phyloP scores from a whole-genome alignment of 768 basidiomycete species.

The Crucibulum laeve region DNA sequence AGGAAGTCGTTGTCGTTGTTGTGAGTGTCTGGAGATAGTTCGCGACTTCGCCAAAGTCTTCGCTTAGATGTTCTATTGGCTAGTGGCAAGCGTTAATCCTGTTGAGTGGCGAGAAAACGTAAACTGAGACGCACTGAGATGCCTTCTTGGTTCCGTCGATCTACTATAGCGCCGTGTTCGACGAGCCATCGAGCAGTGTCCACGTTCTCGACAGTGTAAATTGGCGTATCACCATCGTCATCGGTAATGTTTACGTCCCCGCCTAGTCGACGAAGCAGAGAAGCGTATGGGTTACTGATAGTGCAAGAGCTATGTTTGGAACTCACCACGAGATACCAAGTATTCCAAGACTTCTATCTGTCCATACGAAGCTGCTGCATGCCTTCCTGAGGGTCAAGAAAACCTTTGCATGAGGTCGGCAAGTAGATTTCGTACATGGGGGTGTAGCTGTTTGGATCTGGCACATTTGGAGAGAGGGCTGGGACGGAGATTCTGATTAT shows the following conservation, averaged over 20 bases:
- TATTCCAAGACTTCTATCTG: slow-evolving; percentile 74
- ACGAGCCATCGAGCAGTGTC: slow-evolving; percentile 77
- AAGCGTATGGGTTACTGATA: slow-evolving; percentile 5
- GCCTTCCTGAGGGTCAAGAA: slow-evolving; percentile 43
- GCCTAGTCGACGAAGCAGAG: slow-evolving; percentile 35
- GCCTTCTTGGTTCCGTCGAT: slow-evolving; percentile 65
- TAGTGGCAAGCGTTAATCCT: background rate
- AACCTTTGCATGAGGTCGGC: slow-evolving; percentile 8
- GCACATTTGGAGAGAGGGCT: slow-evolving; percentile 66
- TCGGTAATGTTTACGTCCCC: slow-evolving; percentile 87
- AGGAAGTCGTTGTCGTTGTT: slow-evolving; percentile 14
- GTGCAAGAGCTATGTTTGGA: slow-evolving; percentile 5
- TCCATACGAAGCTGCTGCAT: slow-evolving; percentile 92
- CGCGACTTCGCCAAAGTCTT: slow-evolving; percentile 70
- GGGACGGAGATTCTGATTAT: slow-evolving; percentile 28
- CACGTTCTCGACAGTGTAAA: slow-evolving; percentile 84
- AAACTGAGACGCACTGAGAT: slow-evolving; percentile 54
- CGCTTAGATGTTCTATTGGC: slow-evolving; percentile 48
- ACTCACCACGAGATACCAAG: slow-evolving; percentile 63
- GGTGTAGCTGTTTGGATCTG: slow-evolving; percentile 74
- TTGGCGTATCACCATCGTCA: slow-evolving; percentile 85
- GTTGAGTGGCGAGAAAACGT: slow-evolving; percentile 2
- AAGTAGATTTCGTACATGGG: slow-evolving; percentile 53
- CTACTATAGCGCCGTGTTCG: slow-evolving; percentile 66
- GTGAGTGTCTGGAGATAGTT: slow-evolving; percentile 48